These are phyloP conservation scores for Botryosphaeria dothidea DNA, from an alignment of 2,329 filamentous ascomycete genomes.

Conservation along the genomic window DNA sequence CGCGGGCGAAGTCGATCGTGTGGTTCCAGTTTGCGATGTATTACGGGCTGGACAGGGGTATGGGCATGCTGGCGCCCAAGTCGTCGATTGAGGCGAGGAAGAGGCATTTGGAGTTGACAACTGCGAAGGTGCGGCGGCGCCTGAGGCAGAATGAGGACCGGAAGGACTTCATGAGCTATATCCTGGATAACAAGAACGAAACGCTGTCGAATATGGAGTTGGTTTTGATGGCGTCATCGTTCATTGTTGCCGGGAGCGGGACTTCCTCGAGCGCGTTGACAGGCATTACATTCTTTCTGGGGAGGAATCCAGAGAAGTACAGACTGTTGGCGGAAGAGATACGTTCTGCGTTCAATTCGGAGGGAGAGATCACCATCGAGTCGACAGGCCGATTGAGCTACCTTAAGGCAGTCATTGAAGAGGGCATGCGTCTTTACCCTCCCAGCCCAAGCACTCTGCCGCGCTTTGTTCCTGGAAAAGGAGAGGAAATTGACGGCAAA, in stretches of 20 bases:
- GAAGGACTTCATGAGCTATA: constrained; percentile 5
- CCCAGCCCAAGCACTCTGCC: constrained; percentile 40
- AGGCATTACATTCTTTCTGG: constrained; percentile 20
- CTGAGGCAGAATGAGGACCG: not conserved
- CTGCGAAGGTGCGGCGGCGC: not conserved
- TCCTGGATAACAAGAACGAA: not conserved
- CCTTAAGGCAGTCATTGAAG: constrained; percentile 35
- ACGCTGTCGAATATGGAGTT: not conserved
- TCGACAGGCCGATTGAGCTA: not conserved
- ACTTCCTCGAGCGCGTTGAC: not conserved
- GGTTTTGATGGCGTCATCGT: not conserved
- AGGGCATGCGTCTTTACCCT: constrained; percentile 46
- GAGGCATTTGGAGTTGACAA: not conserved
- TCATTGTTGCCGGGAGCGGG: constrained; percentile 2
- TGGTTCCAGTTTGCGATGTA: not conserved
- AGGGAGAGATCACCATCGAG: constrained; percentile 9
- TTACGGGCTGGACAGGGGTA: not conserved
- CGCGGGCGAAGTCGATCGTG: not conserved
- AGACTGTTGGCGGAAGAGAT: constrained; percentile 11
- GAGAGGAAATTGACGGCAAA: constrained; percentile 27
- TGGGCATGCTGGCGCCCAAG: not conserved
- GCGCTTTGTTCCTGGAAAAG: constrained; percentile 31
- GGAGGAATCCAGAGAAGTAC: constrained; percentile 6
- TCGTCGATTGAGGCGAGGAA: not conserved
- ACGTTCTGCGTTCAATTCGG: not conserved